Percentiles rank a stretch among this genome's conserved stretches.
phyloP scores from a whole-genome alignment of 176 grass and related monocot species.

The Melocanna baccifera region DNA sequence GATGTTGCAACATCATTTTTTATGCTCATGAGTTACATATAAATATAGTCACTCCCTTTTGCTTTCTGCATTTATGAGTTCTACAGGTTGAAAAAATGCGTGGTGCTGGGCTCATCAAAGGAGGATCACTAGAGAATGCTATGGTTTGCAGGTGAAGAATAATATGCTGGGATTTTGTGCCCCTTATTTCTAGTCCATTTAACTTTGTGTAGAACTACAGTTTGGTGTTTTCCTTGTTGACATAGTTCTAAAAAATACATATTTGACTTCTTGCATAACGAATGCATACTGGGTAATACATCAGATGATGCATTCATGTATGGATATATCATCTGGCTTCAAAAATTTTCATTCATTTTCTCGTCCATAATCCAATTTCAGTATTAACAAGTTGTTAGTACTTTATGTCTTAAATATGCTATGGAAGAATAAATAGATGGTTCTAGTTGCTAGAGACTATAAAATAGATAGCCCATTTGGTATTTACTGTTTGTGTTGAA shows the following conservation, averaged over 20 bases:
- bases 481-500: background rate
- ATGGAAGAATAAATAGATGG: conserved; percentile 4
- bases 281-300: background rate
- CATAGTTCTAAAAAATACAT: background rate
- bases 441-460: background rate
- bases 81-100: conserved; percentile 61
- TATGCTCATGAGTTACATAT: background rate
- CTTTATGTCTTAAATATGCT: background rate
- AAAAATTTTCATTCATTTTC: background rate
- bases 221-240: background rate
- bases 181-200: background rate
- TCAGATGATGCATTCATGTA: background rate
- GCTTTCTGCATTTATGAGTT: conserved; percentile 11
- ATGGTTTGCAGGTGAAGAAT: conserved; percentile 78
- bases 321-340: background rate
- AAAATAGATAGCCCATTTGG: background rate
- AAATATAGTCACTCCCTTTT: background rate
- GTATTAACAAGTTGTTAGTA: background rate
- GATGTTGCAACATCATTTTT: background rate
- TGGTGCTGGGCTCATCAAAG: conserved; percentile 76
- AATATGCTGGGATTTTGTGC: conserved; percentile 7
- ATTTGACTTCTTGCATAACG: background rate
- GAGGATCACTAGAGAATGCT: conserved; percentile 87
- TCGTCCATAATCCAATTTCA: background rate
- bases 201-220: background rate